These are phyloP conservation scores for Rhizoctonia solani DNA, from an alignment of 1,284 basidiomycete genomes.

Conservation along the genomic window DNA sequence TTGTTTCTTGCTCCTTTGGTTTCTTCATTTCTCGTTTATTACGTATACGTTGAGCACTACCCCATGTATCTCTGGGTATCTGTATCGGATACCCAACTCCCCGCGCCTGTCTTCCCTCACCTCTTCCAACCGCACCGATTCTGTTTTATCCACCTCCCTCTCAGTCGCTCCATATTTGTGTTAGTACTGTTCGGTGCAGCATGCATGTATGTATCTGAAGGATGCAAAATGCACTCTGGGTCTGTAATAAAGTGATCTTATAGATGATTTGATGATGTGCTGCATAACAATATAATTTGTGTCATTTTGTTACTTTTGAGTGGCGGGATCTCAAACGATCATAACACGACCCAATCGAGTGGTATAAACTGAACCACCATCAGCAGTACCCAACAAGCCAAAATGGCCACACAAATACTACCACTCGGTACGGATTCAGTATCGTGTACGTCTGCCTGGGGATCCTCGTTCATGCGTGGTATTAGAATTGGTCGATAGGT, in stretches of 20 bases:
- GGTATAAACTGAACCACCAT: slow-evolving; percentile 22
- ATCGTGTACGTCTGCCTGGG: slow-evolving; percentile 28
- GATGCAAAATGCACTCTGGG: slow-evolving; percentile 28
- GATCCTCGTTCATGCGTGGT: slow-evolving; percentile 45
- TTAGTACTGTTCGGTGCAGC: slow-evolving; percentile 32
- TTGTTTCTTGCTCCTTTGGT: not conserved
- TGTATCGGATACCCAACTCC: slow-evolving; percentile 17
- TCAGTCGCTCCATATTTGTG: not conserved
- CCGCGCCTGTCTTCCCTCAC: slow-evolving; percentile 30
- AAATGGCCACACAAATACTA: slow-evolving; percentile 69
- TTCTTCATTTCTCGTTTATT: not conserved
- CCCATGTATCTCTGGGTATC: slow-evolving; percentile 29
- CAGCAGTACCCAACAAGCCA: no score
- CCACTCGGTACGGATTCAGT: slow-evolving; percentile 48
- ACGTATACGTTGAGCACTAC: not conserved
- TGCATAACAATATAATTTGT: not conserved
- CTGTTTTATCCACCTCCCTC: not conserved
- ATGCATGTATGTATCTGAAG: slow-evolving; percentile 30
- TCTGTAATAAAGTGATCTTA: slow-evolving; percentile 17
- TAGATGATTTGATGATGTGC: slow-evolving; percentile 10
- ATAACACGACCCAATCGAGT: not conserved
- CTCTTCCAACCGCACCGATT: slow-evolving; percentile 14
- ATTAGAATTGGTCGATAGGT: slow-evolving; percentile 88
- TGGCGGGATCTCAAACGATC: slow-evolving; percentile 11
- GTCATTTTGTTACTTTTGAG: slow-evolving; percentile 1